phyloP scores from a whole-genome alignment of 1,139 yeast genomes.

The Pichia terricola region DNA sequence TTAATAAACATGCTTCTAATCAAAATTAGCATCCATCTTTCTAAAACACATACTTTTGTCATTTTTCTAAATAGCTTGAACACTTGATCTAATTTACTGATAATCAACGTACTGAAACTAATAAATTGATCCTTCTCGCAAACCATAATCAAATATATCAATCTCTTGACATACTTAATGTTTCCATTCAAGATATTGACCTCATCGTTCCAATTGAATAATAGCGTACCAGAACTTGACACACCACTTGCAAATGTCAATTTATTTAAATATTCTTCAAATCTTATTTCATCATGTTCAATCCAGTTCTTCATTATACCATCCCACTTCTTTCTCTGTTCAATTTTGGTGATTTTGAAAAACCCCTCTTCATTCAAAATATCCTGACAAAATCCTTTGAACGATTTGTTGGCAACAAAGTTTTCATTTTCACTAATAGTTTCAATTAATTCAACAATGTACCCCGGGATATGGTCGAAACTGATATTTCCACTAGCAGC shows the following conservation, averaged over 20 bases:
- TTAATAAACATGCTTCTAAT: conserved; percentile 55
- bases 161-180: conserved; percentile 34
- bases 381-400: conserved; percentile 47
- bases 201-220: conserved; percentile 73
- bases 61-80: conserved; percentile 23
- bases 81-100: conserved; percentile 40
- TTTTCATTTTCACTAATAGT: conserved; percentile 29
- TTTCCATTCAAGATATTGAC: conserved; percentile 36
- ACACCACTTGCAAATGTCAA: conserved; percentile 32
- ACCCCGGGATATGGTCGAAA: conserved; percentile 26
- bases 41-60: conserved; percentile 24
- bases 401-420: conserved; percentile 31
- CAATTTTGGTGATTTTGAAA: conserved; percentile 26
- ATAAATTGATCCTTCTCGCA: conserved; percentile 52
- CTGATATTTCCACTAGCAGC: conserved; percentile 17
- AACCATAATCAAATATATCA: conserved; percentile 52
- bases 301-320: conserved; percentile 48
- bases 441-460: conserved; percentile 31
- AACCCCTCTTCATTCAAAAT: conserved; percentile 39
- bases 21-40: conserved; percentile 43
- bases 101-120: conserved; percentile 38
- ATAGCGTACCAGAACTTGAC: conserved; percentile 32
- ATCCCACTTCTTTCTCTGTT: conserved; percentile 35
- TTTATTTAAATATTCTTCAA: conserved; percentile 47
- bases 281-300: conserved; percentile 45